Conservation (phyloP, 805 yeast genomes). For the Starmerella etchellsii region DNA sequence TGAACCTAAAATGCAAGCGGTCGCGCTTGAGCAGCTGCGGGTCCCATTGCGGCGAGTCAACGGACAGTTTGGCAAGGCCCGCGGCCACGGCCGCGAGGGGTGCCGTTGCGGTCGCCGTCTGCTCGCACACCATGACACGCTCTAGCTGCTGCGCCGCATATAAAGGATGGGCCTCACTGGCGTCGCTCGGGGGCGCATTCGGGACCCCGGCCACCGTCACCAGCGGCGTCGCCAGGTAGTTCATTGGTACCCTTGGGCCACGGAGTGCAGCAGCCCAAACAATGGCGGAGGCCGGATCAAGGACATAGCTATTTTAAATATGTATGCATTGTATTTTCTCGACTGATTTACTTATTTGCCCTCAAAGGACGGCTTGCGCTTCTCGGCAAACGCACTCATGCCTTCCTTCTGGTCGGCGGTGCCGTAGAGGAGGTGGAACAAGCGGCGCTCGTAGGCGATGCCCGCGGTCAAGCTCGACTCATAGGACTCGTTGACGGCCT, state of each 20-base stretch:
- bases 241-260: conserved; percentile 1
- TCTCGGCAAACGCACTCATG: conserved; percentile 39
- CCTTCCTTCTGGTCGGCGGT: conserved; percentile 38
- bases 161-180: neutral
- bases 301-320: too few relatives aligned
- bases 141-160: conserved; percentile 2
- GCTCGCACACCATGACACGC: neutral
- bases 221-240: conserved; percentile 6
- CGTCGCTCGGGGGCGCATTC: neutral
- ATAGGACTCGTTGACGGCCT: conserved; percentile 32
- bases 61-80: conserved; percentile 1
- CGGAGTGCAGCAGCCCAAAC: neutral
- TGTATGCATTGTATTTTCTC: too few relatives aligned
- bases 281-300: too few relatives aligned
- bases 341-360: too few relatives aligned
- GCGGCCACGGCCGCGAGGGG: conserved; percentile 1
- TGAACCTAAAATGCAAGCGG: conserved; percentile 6
- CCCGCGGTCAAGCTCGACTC: conserved; percentile 32
- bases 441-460: conserved; percentile 32
- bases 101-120: neutral
- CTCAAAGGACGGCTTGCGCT: conserved; percentile 30
- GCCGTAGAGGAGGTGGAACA: conserved; percentile 38
- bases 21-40: conserved; percentile 3
- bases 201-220: conserved; percentile 6
- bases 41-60: conserved; percentile 9